Evolutionary conservation across 2,329 filamentous ascomycete species (phyloP).

Genomic region (Colletotrichum agaves): DNA sequence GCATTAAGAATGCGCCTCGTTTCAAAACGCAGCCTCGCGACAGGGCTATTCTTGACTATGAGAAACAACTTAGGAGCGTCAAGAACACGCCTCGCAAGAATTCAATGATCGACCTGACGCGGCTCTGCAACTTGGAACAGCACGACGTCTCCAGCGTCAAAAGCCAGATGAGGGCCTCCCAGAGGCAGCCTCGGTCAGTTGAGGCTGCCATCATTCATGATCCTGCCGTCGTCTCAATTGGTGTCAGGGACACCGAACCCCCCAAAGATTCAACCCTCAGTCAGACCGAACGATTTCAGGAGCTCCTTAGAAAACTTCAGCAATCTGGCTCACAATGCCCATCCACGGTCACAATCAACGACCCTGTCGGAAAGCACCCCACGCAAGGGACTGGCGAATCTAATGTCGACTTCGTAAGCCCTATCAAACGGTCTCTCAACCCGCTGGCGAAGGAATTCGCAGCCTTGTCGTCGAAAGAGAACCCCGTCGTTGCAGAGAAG

Average conservation of each 20-base stretch:
- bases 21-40: slow-evolving; percentile 16
- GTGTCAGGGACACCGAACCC: background rate
- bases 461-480: background rate
- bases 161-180: background rate
- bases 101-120: slow-evolving; percentile 17
- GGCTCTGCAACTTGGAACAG: background rate
- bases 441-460: slow-evolving; percentile 34
- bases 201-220: slow-evolving; percentile 22
- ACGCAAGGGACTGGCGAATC: slow-evolving; percentile 18
- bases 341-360: background rate
- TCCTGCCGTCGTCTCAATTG: slow-evolving; percentile 11
- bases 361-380: background rate
- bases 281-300: slow-evolving; percentile 17
- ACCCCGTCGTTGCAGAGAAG: background rate
- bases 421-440: slow-evolving; percentile 26
- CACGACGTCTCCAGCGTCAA: background rate
- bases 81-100: slow-evolving; percentile 23
- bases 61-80: slow-evolving; percentile 7
- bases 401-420: slow-evolving; percentile 11
- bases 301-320: slow-evolving; percentile 27
- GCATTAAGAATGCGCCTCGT: slow-evolving; percentile 27
- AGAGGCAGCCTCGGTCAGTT: background rate
- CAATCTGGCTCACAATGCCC: background rate
- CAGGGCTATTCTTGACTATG: background rate
- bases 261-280: too few species aligned